Base-by-base conservation (phyloP, 1,284 basidiomycete genomes). In the Puccinia brachypodii region DNA sequence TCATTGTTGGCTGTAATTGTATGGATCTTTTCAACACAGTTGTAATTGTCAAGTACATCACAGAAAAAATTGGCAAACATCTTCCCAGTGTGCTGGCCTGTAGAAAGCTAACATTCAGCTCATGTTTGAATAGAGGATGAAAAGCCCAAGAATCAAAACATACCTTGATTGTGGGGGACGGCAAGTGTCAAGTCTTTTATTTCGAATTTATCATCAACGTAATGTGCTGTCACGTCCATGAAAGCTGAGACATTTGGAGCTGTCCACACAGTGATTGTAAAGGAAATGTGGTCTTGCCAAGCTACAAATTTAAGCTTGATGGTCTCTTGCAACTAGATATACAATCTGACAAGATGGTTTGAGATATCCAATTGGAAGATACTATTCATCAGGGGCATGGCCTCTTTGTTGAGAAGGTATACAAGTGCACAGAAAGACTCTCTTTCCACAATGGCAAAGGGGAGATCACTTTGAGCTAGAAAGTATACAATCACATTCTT, bases 161-260 rank as follows among this genome's bases (percentile, higher is more conserved):
- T n/a, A 50, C 47, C 62, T 66, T 66, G 28, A 33, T 25, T 33
- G 14, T 66, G 62, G 2, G 31, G 62, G 62, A 66, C 62, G n/a
- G 28, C 6, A 66, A 66, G 62, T n/a, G 36, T 28, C 36, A 66
- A 28, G 33, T 66, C 62, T 33, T 50, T 22, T 22, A 71, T 11
- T 38, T 71, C 44, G 44, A 36, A 71, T 22, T 71, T 42, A 14
- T 71, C 38, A 42, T 71, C 8, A 71, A 71, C 38, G 22, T 33
- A 40, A 42, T 71, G 38, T 25, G 33, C 68, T 38, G 68, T 71
- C 28, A 71, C 40, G 16, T 31, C 68, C 68, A 71, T 71, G 38
- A 38, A 71, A n/a, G 36, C 8, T 19, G 19, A 22, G 33, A 71
- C 36, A 44, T 71, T 71, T 36, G 68, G 68, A 38, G 33, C 38